Conservation (phyloP, 2,329 filamentous ascomycete genomes). For the Diaporthe capsici region DNA sequence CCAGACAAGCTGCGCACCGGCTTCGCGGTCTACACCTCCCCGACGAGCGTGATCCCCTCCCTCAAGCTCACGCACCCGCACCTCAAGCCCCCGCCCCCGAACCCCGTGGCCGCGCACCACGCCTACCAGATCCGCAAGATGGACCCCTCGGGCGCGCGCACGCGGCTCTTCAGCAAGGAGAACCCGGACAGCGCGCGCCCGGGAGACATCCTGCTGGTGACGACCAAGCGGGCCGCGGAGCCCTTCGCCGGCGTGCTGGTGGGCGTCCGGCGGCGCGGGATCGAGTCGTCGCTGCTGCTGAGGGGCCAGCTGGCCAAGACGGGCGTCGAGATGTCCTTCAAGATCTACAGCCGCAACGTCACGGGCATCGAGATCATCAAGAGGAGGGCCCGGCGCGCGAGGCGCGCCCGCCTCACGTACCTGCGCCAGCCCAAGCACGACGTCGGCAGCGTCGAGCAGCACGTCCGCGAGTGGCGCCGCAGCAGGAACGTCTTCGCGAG, state of each 20-base stretch:
- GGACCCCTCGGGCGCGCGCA: conserved; percentile 88
- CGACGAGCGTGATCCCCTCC: conserved; percentile 35
- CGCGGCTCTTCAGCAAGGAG: conserved; percentile 81
- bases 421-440: conserved; percentile 92
- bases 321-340: conserved; percentile 97
- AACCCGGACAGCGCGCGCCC: conserved; percentile 85
- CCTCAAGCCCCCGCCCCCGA: conserved; percentile 42
- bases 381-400: conserved; percentile 84
- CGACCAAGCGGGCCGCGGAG: conserved; percentile 82
- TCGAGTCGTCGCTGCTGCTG: conserved; percentile 90
- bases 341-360: conserved; percentile 92
- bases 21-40: conserved; percentile 63
- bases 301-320: conserved; percentile 88
- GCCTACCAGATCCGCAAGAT: conserved; percentile 78
- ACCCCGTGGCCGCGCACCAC: conserved; percentile 79
- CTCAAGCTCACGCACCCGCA: conserved; percentile 36
- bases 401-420: conserved; percentile 90
- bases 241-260: conserved; percentile 92
- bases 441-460: conserved; percentile 85
- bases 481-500: conserved; percentile 56
- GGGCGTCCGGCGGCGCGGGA: conserved; percentile 87
- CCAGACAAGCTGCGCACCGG: conserved; percentile 53
- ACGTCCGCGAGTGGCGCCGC: conserved; percentile 75
- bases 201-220: conserved; percentile 93
- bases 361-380: conserved; percentile 95